Evolutionary conservation across 441 rosid genomes (phyloP).

Genomic region (Melianthus villosus): DNA sequence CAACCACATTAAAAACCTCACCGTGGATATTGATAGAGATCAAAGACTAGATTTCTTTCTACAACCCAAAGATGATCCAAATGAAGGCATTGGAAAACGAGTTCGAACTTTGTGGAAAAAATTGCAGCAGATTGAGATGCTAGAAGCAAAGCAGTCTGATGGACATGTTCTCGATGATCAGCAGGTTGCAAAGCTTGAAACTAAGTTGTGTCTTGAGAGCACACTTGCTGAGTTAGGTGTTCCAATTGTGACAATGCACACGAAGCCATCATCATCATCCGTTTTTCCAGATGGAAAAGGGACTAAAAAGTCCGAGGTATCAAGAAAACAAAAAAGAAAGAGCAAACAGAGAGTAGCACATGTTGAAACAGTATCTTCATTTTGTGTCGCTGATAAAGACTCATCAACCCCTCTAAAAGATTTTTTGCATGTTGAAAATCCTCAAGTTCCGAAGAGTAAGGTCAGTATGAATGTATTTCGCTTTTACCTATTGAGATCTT

Average conservation of each 20-base stretch:
- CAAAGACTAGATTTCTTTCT: slow-evolving; percentile 44
- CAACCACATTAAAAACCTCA: slow-evolving; percentile 19
- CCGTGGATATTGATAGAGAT: slow-evolving; percentile 14
- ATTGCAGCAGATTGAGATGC: slow-evolving; percentile 93
- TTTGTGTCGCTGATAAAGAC: slow-evolving; percentile 2
- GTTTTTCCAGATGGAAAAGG: slow-evolving; percentile 28
- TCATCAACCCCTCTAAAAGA: slow-evolving; percentile 11
- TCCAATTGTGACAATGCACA: slow-evolving; percentile 15
- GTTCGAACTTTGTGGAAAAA: slow-evolving; percentile 74
- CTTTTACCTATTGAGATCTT: background rate
- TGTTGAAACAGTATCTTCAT: slow-evolving; percentile 10
- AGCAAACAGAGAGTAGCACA: slow-evolving; percentile 37
- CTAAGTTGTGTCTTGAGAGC: slow-evolving; percentile 44
- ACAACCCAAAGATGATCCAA: slow-evolving; percentile 36
- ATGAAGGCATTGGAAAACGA: slow-evolving; percentile 35
- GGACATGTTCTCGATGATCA: slow-evolving; percentile 76
- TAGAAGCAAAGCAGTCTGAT: slow-evolving; percentile 53
- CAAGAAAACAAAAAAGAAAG: slow-evolving; percentile 52
- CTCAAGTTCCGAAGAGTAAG: slow-evolving; percentile 25
- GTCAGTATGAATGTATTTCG: slow-evolving; percentile 16
- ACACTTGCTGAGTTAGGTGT: slow-evolving; percentile 65
- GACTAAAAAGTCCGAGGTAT: slow-evolving; percentile 20
- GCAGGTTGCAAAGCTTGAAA: slow-evolving; percentile 75
- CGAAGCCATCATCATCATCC: slow-evolving; percentile 21
- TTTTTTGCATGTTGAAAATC: slow-evolving; percentile 17